A percentile compares a stretch with the other conserved stretches of the same genome.
Conservation (phyloP, 257 asterid species). For the Ocimum tenuiflorum region DNA sequence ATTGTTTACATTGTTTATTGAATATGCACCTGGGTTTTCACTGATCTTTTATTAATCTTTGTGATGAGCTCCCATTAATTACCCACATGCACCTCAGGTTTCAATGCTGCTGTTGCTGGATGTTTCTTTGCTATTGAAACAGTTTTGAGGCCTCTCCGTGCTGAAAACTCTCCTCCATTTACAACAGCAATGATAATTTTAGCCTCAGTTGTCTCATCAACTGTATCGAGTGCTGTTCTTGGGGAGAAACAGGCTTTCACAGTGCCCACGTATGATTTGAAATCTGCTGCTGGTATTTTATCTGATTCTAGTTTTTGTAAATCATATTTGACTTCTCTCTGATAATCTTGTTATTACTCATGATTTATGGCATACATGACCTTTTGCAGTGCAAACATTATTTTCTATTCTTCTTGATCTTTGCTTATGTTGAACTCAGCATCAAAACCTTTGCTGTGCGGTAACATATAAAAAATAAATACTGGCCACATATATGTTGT, state of each 20-base stretch:
- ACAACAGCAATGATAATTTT: slow-evolving; percentile 97
- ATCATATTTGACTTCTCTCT: slow-evolving; percentile 17
- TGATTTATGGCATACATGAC: neutral
- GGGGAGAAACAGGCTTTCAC: slow-evolving; percentile 98
- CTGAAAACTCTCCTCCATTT: slow-evolving; percentile 99
- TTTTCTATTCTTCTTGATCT: neutral
- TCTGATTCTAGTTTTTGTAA: slow-evolving; percentile 53
- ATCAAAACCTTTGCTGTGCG: neutral
- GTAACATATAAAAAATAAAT: neutral
- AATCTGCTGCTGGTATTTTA: slow-evolving; percentile 99
- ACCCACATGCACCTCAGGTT: slow-evolving; percentile 47
- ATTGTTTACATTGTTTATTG: neutral
- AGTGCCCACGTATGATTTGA: slow-evolving; percentile 99
- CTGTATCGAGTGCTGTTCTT: slow-evolving; percentile 96
- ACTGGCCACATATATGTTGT: neutral
- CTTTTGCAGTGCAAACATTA: neutral
- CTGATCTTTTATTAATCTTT: slow-evolving; percentile 10
- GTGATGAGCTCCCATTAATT: slow-evolving; percentile 8
- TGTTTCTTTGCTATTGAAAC: slow-evolving; percentile 99
- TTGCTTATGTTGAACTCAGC: neutral
- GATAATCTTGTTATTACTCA: slow-evolving; percentile 11
- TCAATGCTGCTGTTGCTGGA: slow-evolving; percentile 99
- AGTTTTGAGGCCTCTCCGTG: slow-evolving; percentile 93
- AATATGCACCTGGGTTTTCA: neutral
- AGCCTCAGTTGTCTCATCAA: slow-evolving; percentile 95